These are phyloP conservation scores for Sanghuangporus baumii DNA, from an alignment of 1,284 basidiomycete genomes.

Conservation along the genomic window DNA sequence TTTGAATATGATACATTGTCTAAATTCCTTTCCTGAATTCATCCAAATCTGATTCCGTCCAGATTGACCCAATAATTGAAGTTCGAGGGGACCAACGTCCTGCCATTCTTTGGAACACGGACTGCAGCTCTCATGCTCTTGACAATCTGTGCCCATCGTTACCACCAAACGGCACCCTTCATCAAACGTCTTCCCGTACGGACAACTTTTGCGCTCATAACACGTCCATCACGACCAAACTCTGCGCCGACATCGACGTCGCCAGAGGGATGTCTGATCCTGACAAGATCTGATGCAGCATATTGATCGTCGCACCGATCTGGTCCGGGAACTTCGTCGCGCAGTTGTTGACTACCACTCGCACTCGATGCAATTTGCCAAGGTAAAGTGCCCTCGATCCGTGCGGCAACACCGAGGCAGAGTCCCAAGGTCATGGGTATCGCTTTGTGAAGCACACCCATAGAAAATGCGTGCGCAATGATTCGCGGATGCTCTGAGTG, in stretches of 20 bases:
- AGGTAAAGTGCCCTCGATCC: constrained; percentile 46
- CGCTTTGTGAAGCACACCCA: constrained; percentile 68
- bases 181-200: constrained; percentile 65
- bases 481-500: constrained; percentile 33
- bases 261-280: constrained; percentile 61
- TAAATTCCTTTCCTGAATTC: neutral
- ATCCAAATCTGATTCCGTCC: neutral
- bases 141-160: constrained; percentile 16
- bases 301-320: neutral
- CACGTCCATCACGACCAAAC: constrained; percentile 37
- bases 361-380: constrained; percentile 48
- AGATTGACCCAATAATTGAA: neutral
- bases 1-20: neutral
- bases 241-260: constrained; percentile 60
- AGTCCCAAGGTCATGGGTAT: constrained; percentile 72
- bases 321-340: constrained; percentile 17
- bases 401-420: constrained; percentile 62
- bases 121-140: neutral
- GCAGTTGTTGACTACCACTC: constrained; percentile 43
- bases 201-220: constrained; percentile 55
- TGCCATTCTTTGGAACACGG: neutral
- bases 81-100: neutral
- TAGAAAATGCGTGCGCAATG: constrained; percentile 59
- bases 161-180: constrained; percentile 67
- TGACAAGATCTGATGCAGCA: constrained; percentile 19